Evolutionary conservation across 208 protist genomes (phyloP).

Genomic region (Trypanosoma grayi): DNA sequence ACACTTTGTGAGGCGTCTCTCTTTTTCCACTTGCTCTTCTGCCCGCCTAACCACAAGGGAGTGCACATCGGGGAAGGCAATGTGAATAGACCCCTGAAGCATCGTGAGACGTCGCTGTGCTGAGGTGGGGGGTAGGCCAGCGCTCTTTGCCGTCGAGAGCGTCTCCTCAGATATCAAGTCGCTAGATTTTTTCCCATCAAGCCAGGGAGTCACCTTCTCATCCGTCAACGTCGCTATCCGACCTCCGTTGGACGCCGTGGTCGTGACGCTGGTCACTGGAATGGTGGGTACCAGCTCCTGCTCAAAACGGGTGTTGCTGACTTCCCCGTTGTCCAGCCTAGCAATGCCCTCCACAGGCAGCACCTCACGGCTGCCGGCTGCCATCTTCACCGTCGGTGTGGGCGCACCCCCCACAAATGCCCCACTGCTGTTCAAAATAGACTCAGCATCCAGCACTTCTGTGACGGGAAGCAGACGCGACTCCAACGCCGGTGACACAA

Average conservation of each 20-base stretch:
- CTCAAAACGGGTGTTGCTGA: too few species aligned
- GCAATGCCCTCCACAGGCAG: too few species aligned
- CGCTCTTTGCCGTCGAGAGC: not conserved
- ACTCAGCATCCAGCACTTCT: not conserved
- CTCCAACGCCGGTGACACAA: not conserved
- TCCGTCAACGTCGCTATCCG: too few species aligned
- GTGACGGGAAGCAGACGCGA: not conserved
- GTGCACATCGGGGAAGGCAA: slow-evolving; percentile 19
- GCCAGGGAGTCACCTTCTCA: not conserved
- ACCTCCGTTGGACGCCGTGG: too few species aligned
- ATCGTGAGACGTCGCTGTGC: slow-evolving; percentile 4
- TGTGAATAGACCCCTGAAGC: not conserved
- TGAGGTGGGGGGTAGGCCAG: not conserved
- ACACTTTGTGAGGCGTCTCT: not conserved
- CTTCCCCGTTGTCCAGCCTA: too few species aligned
- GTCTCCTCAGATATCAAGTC: not conserved
- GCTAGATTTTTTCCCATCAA: not conserved
- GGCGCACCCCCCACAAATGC: too few species aligned
- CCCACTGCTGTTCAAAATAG: not conserved
- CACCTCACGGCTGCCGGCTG: too few species aligned
- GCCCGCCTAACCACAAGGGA: slow-evolving; percentile 4
- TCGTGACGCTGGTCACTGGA: too few species aligned
- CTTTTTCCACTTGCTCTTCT: not conserved
- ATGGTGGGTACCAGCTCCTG: not conserved
- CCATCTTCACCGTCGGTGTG: too few species aligned